Conservation (phyloP, 495 filamentous ascomycete genomes). For the Penicillium maclennaniae region DNA sequence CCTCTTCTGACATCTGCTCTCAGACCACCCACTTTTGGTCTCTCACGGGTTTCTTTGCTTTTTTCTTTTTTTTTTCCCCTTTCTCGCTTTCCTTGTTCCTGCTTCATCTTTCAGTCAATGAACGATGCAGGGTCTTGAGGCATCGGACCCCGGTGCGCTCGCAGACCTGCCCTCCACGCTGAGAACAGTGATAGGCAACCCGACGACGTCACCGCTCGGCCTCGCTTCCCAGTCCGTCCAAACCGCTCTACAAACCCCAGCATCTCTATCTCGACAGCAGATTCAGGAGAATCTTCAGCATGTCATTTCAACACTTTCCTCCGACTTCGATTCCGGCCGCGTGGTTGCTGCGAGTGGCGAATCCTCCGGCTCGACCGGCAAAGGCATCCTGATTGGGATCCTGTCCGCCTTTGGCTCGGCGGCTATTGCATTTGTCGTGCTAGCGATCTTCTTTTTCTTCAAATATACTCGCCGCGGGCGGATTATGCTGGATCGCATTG, state of each 20-base stretch:
- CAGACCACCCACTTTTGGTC: background rate
- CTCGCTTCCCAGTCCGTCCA: slow-evolving; percentile 13
- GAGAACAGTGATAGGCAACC: slow-evolving; percentile 31
- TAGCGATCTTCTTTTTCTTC: slow-evolving; percentile 85
- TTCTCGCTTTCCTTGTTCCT: slow-evolving; percentile 1
- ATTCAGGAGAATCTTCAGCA: slow-evolving; percentile 28
- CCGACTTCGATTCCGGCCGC: slow-evolving; percentile 21
- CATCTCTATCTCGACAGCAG: slow-evolving; percentile 23
- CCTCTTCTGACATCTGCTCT: slow-evolving; percentile 3
- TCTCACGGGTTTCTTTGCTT: slow-evolving; percentile 1
- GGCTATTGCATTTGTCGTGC: slow-evolving; percentile 71
- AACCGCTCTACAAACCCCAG: slow-evolving; percentile 9
- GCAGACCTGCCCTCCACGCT: slow-evolving; percentile 37
- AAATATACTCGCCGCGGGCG: slow-evolving; percentile 82
- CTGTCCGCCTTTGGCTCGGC: slow-evolving; percentile 96
- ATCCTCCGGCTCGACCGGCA: slow-evolving; percentile 53
- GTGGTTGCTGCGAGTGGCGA: slow-evolving; percentile 35
- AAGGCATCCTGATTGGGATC: slow-evolving; percentile 91
- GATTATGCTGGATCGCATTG: slow-evolving; percentile 91
- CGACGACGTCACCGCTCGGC: slow-evolving; percentile 33
- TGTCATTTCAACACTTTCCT: slow-evolving; percentile 30
- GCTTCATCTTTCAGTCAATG: slow-evolving; percentile 28
- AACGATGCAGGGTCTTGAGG: slow-evolving; percentile 46
- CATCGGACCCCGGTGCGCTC: slow-evolving; percentile 40
- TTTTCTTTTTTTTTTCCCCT: slow-evolving; percentile 1